Evolutionary conservation across 1,139 yeast genomes (phyloP).

Genomic region (Candida tunisiensis): DNA sequence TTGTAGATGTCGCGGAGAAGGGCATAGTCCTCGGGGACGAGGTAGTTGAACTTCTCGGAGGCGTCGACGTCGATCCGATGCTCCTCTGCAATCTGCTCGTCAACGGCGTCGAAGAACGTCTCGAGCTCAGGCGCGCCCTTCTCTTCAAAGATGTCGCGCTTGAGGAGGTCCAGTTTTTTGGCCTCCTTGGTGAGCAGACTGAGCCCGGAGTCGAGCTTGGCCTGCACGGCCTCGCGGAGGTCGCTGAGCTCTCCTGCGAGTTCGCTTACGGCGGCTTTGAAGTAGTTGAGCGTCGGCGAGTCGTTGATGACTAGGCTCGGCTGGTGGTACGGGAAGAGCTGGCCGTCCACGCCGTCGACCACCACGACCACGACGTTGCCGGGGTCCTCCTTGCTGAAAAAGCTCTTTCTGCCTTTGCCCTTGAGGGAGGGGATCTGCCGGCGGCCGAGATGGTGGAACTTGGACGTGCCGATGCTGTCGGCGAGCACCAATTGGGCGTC

Average conservation of each 20-base stretch:
- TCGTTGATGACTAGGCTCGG: background rate
- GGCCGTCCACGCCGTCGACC: background rate
- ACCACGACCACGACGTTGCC: background rate
- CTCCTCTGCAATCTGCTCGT: no score
- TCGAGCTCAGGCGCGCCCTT: background rate
- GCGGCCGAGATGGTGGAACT: background rate
- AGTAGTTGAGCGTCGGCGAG: no score
- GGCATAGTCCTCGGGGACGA: background rate
- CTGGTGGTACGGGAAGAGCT: background rate
- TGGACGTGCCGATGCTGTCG: background rate
- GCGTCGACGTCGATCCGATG: background rate
- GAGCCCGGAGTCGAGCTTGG: background rate
- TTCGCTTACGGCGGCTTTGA: no score
- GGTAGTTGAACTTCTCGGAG: background rate
- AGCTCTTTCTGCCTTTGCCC: background rate
- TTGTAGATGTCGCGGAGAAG: slow-evolving; percentile 1
- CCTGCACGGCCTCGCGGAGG: background rate
- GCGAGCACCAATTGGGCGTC: slow-evolving; percentile 1
- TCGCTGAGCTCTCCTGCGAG: background rate
- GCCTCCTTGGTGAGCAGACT: background rate
- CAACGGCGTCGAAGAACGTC: no score
- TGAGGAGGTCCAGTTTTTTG: background rate
- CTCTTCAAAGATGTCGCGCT: background rate
- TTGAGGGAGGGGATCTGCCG: background rate
- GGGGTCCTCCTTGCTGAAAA: background rate